A percentile compares a stretch with the other conserved stretches of the same genome.
Conservation (phyloP, 1,139 yeast species). For the Hansenula sp. region DNA sequence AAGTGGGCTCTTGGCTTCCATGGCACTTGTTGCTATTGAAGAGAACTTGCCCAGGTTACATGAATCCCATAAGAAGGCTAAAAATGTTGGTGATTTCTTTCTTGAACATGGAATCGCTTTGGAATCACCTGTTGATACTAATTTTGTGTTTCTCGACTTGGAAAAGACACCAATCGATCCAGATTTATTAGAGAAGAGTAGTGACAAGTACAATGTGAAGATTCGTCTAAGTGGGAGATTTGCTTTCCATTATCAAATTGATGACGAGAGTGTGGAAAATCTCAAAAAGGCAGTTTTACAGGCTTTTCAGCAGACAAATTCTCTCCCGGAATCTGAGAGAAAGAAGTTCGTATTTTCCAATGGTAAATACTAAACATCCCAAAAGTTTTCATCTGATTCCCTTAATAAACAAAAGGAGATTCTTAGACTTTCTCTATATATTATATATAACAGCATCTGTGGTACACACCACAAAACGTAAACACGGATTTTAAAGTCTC, state of each 20-base stretch:
- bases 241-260: slow-evolving; percentile 76
- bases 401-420: too few species aligned
- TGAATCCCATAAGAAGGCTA: slow-evolving; percentile 53
- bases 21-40: slow-evolving; percentile 70
- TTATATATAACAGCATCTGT: slow-evolving; percentile 27
- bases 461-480: slow-evolving; percentile 26
- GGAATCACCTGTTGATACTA: slow-evolving; percentile 66
- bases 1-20: slow-evolving; percentile 64
- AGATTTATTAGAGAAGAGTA: slow-evolving; percentile 40
- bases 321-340: neutral
- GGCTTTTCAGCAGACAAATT: slow-evolving; percentile 44
- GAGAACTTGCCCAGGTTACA: slow-evolving; percentile 54
- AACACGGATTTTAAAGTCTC: slow-evolving; percentile 13
- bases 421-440: neutral
- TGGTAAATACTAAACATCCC: too few species aligned
- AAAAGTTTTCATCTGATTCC: too few species aligned
- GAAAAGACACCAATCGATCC: slow-evolving; percentile 49
- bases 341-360: neutral
- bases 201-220: slow-evolving; percentile 48
- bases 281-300: slow-evolving; percentile 57
- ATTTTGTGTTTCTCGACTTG: slow-evolving; percentile 67
- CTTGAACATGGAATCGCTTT: slow-evolving; percentile 42
- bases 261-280: slow-evolving; percentile 59
- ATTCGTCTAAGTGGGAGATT: slow-evolving; percentile 52
- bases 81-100: slow-evolving; percentile 50